Base-by-base conservation (phyloP, 2,329 filamentous ascomycete species). In the Aspergillus ochraceoroseus region DNA sequence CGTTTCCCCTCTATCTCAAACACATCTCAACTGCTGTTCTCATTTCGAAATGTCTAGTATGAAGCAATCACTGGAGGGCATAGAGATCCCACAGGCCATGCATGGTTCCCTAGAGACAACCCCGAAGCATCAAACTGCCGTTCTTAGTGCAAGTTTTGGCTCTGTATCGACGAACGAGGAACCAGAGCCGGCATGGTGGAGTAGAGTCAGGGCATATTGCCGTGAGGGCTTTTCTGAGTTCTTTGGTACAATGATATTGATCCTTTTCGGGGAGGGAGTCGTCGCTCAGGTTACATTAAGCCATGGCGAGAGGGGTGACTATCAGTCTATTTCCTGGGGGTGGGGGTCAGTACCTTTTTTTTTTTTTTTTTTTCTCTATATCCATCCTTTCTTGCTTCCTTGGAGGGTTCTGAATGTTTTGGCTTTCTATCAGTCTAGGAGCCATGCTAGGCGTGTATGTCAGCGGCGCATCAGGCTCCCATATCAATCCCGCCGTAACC, bases 401-500 rank as follows among this genome's bases (percentile, higher is more conserved):
- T n/a, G n/a, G n/a, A n/a, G n/a, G n/a, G n/a, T n/a, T n/a, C n/a
- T n/a, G n/a, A n/a, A n/a, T n/a, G n/a, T n/a, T n/a, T n/a, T n/a
- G n/a, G n/a, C n/a, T n/a, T n/a, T n/a, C n/a, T 9, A 48, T 55
- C 57, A 75, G 79, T 22, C 65, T 85, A 13, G 81, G 77, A 7
- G 77, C 83, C 47, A 83, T 84, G 78, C 69, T 85, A 2, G 80
- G 81, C 3, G 75, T 85, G 27, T 85, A 85, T 52, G 73, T 51
- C 4, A 61, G 62, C 34, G 80, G 83, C 52, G 57, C 61, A 31
- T 80, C 76, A 3, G 82, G 82, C 5, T 80, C 76, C 1, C 82
- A 85, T 55, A 69, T 87, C 50, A 83, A 82, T 55, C 80, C 83
- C 0, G 83, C 80, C n/a, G 75, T 87, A 11, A 85, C 82, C 1